A percentile compares a stretch with the other conserved stretches of the same genome.
phyloP scores from a whole-genome alignment of 2,329 filamentous ascomycete genomes.

The Colletotrichum kahawae region DNA sequence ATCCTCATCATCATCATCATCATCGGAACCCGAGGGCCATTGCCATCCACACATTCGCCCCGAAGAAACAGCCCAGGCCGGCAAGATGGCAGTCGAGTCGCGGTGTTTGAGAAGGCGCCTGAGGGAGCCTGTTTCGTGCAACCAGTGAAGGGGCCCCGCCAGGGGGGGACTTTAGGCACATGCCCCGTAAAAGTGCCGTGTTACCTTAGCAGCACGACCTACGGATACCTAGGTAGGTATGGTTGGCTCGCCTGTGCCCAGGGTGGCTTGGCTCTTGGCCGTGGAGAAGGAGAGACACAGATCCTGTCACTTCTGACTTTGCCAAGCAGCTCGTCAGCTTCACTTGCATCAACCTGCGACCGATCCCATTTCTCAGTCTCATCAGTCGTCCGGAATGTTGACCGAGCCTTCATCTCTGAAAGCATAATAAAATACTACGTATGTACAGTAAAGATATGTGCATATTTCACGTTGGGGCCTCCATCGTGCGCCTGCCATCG shows the following conservation, averaged over 20 bases:
- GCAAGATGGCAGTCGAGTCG: not conserved
- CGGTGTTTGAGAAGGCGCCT: not conserved
- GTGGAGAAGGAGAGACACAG: not conserved
- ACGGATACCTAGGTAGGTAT: not conserved
- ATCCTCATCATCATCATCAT: not conserved
- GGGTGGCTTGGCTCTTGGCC: constrained; percentile 18
- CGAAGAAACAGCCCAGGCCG: not conserved
- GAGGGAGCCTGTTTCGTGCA: not conserved
- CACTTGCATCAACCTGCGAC: not conserved
- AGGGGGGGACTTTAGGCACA: too few relatives aligned
- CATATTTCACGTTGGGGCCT: not conserved
- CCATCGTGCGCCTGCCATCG: not conserved
- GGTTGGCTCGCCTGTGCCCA: not conserved
- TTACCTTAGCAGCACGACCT: not conserved
- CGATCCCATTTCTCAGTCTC: not conserved
- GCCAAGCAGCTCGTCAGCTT: constrained; percentile 13
- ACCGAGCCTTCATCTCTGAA: not conserved
- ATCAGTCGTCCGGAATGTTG: not conserved
- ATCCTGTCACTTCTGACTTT: constrained; percentile 8
- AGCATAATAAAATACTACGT: not conserved
- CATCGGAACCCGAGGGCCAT: not conserved
- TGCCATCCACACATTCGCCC: not conserved
- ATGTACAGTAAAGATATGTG: not conserved
- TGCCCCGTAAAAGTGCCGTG: not conserved
- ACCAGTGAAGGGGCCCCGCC: too few relatives aligned